These are phyloP conservation scores for Corynascus novoguineensis DNA, from an alignment of 495 filamentous ascomycete genomes.

Conservation along the genomic window DNA sequence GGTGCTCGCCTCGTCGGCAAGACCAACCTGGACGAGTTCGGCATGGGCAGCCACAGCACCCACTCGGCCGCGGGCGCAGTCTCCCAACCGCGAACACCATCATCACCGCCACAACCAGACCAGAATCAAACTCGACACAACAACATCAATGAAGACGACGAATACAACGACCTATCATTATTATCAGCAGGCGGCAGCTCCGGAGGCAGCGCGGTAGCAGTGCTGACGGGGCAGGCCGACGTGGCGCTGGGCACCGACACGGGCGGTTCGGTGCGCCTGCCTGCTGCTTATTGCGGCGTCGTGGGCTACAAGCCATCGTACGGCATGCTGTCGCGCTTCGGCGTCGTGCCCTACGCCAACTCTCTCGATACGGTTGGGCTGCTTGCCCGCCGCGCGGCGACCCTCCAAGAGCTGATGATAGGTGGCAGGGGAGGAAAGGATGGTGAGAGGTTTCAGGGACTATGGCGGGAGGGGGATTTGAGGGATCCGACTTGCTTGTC, in stretches of 20 bases:
- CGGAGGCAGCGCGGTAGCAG: slow-evolving; percentile 86
- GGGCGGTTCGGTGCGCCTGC: slow-evolving; percentile 85
- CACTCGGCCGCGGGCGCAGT: slow-evolving; percentile 70
- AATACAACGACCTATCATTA: no score
- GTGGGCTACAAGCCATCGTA: slow-evolving; percentile 88
- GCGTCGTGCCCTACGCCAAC: slow-evolving; percentile 92
- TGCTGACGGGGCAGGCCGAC: slow-evolving; percentile 64
- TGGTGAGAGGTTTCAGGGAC: slow-evolving; percentile 10
- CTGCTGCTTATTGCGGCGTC: slow-evolving; percentile 82
- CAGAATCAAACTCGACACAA: background rate
- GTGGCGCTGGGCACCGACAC: slow-evolving; percentile 90
- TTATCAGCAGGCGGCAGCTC: slow-evolving; percentile 84
- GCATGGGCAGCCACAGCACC: slow-evolving; percentile 89
- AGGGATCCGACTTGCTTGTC: slow-evolving; percentile 74
- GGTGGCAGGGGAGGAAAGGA: slow-evolving; percentile 8
- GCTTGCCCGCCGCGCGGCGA: slow-evolving; percentile 48
- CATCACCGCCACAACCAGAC: background rate
- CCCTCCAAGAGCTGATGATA: slow-evolving; percentile 54
- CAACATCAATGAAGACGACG: background rate
- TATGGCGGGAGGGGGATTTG: slow-evolving; percentile 54
- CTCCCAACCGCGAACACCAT: slow-evolving; percentile 17
- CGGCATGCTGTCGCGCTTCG: slow-evolving; percentile 67
- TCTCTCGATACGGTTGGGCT: slow-evolving; percentile 92
- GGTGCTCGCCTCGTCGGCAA: slow-evolving; percentile 69
- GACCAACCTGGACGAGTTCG: slow-evolving; percentile 95